Conservation (phyloP, 1,284 basidiomycete species). For the Cutaneotrichosporon curvatum region DNA sequence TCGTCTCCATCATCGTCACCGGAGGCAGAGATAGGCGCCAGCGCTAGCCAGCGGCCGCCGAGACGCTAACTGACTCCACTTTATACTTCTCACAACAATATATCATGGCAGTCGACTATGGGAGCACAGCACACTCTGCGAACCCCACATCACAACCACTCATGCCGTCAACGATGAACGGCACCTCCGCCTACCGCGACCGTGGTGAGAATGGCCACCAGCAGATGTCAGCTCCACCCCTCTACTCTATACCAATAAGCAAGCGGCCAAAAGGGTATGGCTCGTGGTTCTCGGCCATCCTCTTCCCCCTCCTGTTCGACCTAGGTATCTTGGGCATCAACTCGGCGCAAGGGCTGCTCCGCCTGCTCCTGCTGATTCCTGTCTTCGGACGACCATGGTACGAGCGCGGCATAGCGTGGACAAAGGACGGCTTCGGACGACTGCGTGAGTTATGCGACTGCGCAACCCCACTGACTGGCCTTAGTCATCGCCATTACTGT, state of each 20-base stretch:
- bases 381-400: slow-evolving; percentile 50
- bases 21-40: too few species aligned
- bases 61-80: too few species aligned
- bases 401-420: slow-evolving; percentile 62
- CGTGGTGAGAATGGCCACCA: too few species aligned
- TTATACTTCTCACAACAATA: too few species aligned
- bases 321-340: slow-evolving; percentile 63
- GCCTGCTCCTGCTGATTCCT: slow-evolving; percentile 50
- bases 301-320: slow-evolving; percentile 60
- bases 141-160: too few species aligned
- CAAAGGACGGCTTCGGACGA: slow-evolving; percentile 72
- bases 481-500: slow-evolving; percentile 51
- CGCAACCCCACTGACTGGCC: background rate
- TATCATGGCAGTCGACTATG: too few species aligned
- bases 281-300: slow-evolving; percentile 51
- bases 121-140: too few species aligned
- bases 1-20: too few species aligned
- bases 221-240: slow-evolving; percentile 9
- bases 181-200: too few species aligned
- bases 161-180: too few species aligned
- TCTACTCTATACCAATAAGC: slow-evolving; percentile 56
- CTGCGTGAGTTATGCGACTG: slow-evolving; percentile 54
- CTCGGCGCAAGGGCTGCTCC: slow-evolving; percentile 60
- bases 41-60: too few species aligned
- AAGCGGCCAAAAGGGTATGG: slow-evolving; percentile 57